Evolutionary conservation across 345 rosid species (phyloP).

Genomic region (Sapria himalayana): DNA sequence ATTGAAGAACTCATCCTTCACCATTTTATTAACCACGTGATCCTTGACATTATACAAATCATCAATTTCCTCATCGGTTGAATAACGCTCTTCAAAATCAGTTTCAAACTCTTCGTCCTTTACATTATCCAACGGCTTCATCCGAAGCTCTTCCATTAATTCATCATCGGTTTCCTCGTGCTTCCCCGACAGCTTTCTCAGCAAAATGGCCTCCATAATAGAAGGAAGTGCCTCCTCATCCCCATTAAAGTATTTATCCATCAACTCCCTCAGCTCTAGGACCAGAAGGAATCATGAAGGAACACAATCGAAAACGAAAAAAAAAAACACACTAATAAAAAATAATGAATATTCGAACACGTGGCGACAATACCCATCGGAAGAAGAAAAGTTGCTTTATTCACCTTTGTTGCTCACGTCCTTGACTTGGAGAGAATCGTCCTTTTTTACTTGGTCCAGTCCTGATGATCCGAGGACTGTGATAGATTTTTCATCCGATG

Average conservation of each 20-base stretch:
- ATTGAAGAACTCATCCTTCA: slow-evolving; percentile 39
- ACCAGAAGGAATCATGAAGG: slow-evolving; percentile 6
- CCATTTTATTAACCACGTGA: slow-evolving; percentile 29
- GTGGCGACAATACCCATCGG: not conserved
- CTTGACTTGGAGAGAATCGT: slow-evolving; percentile 10
- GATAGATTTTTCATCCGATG: slow-evolving; percentile 11
- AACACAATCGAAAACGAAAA: not conserved
- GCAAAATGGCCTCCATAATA: slow-evolving; percentile 40
- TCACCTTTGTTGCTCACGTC: slow-evolving; percentile 24
- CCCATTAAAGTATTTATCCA: slow-evolving; percentile 58
- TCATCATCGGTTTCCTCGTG: slow-evolving; percentile 66
- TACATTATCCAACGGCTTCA: slow-evolving; percentile 31
- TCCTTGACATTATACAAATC: slow-evolving; percentile 45
- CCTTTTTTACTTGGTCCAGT: slow-evolving; percentile 9
- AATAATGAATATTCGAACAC: not conserved
- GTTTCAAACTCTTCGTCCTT: slow-evolving; percentile 47
- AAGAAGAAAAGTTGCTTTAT: not conserved
- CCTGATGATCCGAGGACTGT: slow-evolving; percentile 10
- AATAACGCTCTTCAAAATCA: slow-evolving; percentile 39
- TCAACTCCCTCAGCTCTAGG: slow-evolving; percentile 37
- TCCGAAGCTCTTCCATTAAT: slow-evolving; percentile 24
- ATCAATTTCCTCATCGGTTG: slow-evolving; percentile 60
- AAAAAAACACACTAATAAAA: not conserved
- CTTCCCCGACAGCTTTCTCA: slow-evolving; percentile 31
- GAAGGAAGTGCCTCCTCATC: slow-evolving; percentile 55